Base-by-base conservation (phyloP, 257 asterid species). In the Paulownia fortunei region DNA sequence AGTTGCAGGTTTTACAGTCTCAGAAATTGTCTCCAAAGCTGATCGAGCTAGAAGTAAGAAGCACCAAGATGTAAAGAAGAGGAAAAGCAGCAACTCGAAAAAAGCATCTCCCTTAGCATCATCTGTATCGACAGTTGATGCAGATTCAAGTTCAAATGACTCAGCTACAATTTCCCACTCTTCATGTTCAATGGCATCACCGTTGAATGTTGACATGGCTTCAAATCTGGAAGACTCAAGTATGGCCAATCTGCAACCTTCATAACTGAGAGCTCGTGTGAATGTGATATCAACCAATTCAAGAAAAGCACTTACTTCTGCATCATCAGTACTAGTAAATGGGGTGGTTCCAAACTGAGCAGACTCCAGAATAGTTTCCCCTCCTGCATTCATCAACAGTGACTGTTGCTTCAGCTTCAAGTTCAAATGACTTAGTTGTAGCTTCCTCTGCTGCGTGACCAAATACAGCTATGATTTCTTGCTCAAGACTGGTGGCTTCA, bases 1-100 rank as follows among this genome's bases (percentile, higher is more conserved):
- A 83, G 93, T 86, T 5, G 84, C 99, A 0, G 98, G 98, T 41
- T 95, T 95, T 73, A 87, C 97, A 0, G 97, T 92, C 30, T 91
- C 97, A 0, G 86, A 91, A 62, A 90, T 92, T 16, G 97, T 92
- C 65, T 88, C 97, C 56, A 79, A 73, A 73, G 98, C 97, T 18
- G 99, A 92, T 79, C 88, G 86, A 39, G 76, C 89, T 62, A 78
- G 78, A 72, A 90, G 72, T 67, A 86, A 83, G 84, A 81, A 81
- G 62, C 74, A 21, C 65, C 80, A 51, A 63, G 72, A 69, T 11
- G 81, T 42, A 44, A 84, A 84, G 84, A 90, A 80, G 88, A 81
- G 82, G 52, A 83, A 84, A 74, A 19, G n/a, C 18, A 77, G 32
- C 12, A 64, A 72, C 74, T 59, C 71, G 4, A 60, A 30, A 18